Base-by-base conservation (phyloP, 805 yeast species). In the Pichia nakasei region DNA sequence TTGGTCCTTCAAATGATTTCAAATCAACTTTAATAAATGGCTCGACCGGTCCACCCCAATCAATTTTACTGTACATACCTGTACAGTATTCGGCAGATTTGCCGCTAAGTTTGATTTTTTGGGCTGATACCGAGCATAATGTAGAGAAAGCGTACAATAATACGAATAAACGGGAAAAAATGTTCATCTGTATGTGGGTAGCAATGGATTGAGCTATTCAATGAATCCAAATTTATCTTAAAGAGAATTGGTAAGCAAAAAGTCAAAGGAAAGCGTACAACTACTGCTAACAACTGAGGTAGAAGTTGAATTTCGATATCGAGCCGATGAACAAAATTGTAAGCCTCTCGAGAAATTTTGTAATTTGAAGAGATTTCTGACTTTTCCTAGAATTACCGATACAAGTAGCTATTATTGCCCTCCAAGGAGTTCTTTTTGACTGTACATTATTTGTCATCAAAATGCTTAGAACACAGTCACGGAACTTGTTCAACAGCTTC, bases 61-160 rank as follows among this genome's bases (percentile, higher is more conserved):
- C 95, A 38, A 76, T 69, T 53, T 80, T 80, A 44, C 89, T 75
- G 65, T 91, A 91, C 80, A 91, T 82, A 31, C 98, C 98, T 5
- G 88, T 73, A 61, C 98, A 91, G 22, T 77, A 76, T 55, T 85
- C 93, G 17, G 80, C 69, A 39, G 74, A 65, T 11, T 55, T 63
- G 15, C 73, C 60, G 38, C 73, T 72, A 50, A 86, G 69, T 22
- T 57, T 57, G 26, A 73, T 82, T 56, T 65, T 61, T 51, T 70
- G 73, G 57, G 70, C 78, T 9, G 35, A 37, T 12, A 41, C 47
- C 11, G 53, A 41, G 5, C 50, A 46, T 15, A 44, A 17, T 12
- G 35, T 35, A 5, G 33, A 19, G 5, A 46, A 29, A 7, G 27
- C 9, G 11, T 19, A 45, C 21, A 35, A 22, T 7, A 38, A 3